Conservation (phyloP, 2,329 filamentous ascomycete species). For the Ascochyta viciae-villosae region DNA sequence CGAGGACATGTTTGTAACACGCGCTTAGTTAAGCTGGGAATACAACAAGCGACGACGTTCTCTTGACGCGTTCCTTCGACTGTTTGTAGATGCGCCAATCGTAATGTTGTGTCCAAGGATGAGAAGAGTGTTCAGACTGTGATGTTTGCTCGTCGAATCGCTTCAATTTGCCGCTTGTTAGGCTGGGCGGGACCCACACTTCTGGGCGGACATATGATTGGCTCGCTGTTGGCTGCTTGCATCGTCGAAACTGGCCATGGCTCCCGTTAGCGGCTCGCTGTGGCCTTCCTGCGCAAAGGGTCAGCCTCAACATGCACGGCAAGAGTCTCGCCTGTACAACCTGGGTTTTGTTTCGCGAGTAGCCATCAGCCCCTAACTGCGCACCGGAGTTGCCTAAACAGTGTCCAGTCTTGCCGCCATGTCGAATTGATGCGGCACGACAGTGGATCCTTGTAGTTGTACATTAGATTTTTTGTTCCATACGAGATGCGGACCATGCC, state of each 20-base stretch:
- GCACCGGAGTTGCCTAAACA: neutral
- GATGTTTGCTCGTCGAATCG: neutral
- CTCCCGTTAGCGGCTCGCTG: slow-evolving; percentile 4
- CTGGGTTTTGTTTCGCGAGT: neutral
- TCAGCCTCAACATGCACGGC: neutral
- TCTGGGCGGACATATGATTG: slow-evolving; percentile 5
- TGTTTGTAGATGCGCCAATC: neutral
- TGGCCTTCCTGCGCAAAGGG: neutral
- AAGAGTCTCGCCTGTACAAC: neutral
- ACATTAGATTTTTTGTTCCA: neutral
- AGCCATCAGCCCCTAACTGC: neutral
- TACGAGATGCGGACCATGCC: neutral
- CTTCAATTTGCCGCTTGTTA: neutral
- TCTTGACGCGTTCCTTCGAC: neutral
- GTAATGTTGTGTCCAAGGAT: neutral
- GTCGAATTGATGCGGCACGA: neutral
- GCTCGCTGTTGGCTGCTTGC: slow-evolving; percentile 12
- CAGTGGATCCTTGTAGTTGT: neutral
- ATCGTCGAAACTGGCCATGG: neutral
- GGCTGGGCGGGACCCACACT: neutral
- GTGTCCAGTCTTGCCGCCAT: neutral
- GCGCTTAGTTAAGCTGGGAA: neutral
- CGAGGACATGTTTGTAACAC: neutral
- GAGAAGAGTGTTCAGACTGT: neutral
- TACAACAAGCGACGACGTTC: neutral